Conservation (phyloP, 169 alveolate species). For the Eimeria brunetti region DNA sequence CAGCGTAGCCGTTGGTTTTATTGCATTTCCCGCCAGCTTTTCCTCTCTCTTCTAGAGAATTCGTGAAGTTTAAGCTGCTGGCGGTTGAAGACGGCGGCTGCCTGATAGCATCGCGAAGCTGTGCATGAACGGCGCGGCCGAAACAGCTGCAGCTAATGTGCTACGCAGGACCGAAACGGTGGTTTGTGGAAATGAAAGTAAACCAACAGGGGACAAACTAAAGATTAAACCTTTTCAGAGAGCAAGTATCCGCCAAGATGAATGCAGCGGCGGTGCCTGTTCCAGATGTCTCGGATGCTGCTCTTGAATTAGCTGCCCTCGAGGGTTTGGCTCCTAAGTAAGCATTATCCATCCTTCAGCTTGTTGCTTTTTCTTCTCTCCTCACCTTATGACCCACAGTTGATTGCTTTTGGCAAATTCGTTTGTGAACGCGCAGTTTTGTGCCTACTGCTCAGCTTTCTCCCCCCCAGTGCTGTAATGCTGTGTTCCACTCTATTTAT, state of each 20-base stretch:
- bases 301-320: conserved; percentile 32
- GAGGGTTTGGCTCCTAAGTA: conserved; percentile 51
- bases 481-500: neutral
- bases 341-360: neutral
- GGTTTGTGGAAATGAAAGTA: conserved; percentile 26
- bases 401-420: neutral
- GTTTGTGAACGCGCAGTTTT: too few species aligned
- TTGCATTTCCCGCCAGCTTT: neutral
- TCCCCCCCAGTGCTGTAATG: neutral
- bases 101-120: neutral
- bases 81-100: conserved; percentile 29
- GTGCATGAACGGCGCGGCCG: conserved; percentile 34
- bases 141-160: conserved; percentile 41
- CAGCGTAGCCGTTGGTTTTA: conserved; percentile 29
- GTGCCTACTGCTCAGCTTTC: too few species aligned
- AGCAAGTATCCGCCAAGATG: neutral
- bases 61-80: conserved; percentile 6
- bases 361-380: neutral
- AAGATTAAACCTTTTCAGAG: neutral
- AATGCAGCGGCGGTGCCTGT: conserved; percentile 62
- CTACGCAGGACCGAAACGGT: conserved; percentile 15
- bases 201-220: neutral
- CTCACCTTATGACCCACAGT: neutral
- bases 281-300: conserved; percentile 53
- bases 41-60: neutral